Evolutionary conservation across 345 rosid species (phyloP), one percentile per base, ranked within the genome.

Genomic region (Populus deltoides): DNA sequence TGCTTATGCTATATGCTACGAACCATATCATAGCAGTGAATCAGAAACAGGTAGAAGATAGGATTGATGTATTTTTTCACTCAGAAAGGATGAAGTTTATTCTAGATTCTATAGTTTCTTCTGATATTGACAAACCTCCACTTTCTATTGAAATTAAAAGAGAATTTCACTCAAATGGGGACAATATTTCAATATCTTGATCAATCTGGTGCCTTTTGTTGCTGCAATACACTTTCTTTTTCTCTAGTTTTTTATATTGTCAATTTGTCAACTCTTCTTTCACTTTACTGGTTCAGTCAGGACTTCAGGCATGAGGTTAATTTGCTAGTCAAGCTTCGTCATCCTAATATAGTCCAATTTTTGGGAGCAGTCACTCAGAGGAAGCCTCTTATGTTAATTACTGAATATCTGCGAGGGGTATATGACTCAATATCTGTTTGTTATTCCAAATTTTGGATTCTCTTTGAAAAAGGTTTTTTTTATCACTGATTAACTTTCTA

Each of bases 321-420:
- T 82, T 88, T 96, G 86, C 92, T 96, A 70, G 98, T 96, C 81
- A 93, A 96, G 90, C 98, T 96, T 87, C 95, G 99, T 57, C 99
- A 96, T 85, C 99, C 99, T n/a, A 96, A 96, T 82, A 89, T 93
- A 83, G 98, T 96, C 72, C 99, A 96, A 76, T 96, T 96, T 82
- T 88, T 96, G 68, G 99, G 99, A 83, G 99, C 99, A 51, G 99
- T 93, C 78, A 96, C 99, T 1, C 97, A 96, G 83, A 92, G 86
- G 90, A 96, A 96, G 92, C 99, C 99, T n/a, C 95, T 93, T 79
- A 93, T 96, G 99, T 86, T 96, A 82, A 93, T 96, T 74, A 96
- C 98, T 0, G 99, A 96, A 78, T 96, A 90, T 86, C 84, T 96
- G 57, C 89, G 97, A 78, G 99, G 99, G 94, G 99, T 96, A 89